Evolutionary conservation across 805 yeast genomes (phyloP).

Genomic region (Blastobotrys parvus): DNA sequence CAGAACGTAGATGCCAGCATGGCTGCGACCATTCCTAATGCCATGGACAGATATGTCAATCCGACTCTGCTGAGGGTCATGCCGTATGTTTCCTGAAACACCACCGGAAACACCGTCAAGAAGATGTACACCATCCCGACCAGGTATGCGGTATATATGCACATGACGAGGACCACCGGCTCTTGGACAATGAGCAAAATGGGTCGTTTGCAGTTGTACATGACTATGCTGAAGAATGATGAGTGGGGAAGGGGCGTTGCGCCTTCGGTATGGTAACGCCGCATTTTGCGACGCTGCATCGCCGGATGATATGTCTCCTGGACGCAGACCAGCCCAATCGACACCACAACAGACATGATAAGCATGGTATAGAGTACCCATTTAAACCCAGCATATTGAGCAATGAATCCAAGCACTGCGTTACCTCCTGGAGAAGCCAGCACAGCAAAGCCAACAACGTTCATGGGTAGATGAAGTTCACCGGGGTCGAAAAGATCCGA

Average conservation of each 20-base stretch:
- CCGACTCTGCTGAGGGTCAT: conserved; percentile 46
- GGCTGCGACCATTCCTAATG: conserved; percentile 60
- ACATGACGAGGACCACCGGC: conserved; percentile 58
- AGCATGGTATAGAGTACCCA: conserved; percentile 66
- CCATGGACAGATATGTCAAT: conserved; percentile 51
- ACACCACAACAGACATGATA: conserved; percentile 58
- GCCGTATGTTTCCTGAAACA: conserved; percentile 44
- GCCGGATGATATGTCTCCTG: conserved; percentile 68
- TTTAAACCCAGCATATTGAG: conserved; percentile 50
- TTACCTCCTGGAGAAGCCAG: conserved; percentile 71
- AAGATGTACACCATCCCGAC: conserved; percentile 70
- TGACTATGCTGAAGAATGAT: conserved; percentile 53
- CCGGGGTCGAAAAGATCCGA: conserved; percentile 69
- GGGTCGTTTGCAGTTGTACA: conserved; percentile 60
- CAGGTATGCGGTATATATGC: conserved; percentile 67
- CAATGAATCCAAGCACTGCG: conserved; percentile 50
- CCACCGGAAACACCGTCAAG: conserved; percentile 66
- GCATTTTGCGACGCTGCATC: conserved; percentile 50
- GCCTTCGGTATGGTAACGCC: conserved; percentile 52
- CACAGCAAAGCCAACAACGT: conserved; percentile 70
- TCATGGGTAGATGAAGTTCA: conserved; percentile 62
- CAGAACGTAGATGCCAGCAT: conserved; percentile 25
- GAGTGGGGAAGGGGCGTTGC: conserved; percentile 68
- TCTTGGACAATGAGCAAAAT: conserved; percentile 54
- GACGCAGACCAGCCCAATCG: conserved; percentile 31